Evolutionary conservation across 257 asterid genomes (phyloP), one percentile per base, ranked within the genome.

Genomic region (Solanum microdontum): DNA sequence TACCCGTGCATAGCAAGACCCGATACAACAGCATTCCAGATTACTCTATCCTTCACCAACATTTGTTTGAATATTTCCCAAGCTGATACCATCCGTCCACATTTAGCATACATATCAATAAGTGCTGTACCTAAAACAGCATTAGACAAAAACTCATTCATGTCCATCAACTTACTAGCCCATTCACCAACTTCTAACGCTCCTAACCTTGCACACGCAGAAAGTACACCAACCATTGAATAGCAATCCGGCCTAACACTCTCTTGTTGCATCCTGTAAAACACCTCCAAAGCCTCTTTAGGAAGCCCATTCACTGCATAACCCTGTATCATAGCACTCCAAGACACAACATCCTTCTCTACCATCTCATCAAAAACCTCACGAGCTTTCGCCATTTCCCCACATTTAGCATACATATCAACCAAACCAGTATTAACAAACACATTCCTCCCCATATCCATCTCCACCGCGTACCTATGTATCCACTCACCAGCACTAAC

Each of bases 261-360:
- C 73, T 86, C 87, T 55, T 62, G 26, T 40, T 55, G 90, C 93
- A 92, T 92, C 51, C 14, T 66, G 82, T 89, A 66, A 82, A 92
- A 92, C 55, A 90, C 64, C 73, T 92, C 90, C 89, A 92, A 45
- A 4, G 93, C 92, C 79, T 90, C 91, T 89, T 84, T 85, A 17
- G 92, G 92, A 88, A 85, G 91, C 83, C 92, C 92, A 62, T 92
- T 90, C 10, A 91, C 91, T 2, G 92, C 93, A 73, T 89, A 92
- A 26, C 93, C 92, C 75, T 90, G 93, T 75, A 92, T 90, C 92
- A 90, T 88, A 75, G 93, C 90, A 88, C 92, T 92, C 93, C 93
- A 92, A n/a, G 91, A 82, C 15, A 92, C 92, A 68, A 88, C 86
- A 89, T 90, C 93, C 86, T 87, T 92, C 76, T 92, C 92, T n/a